Evolutionary conservation across 495 filamentous ascomycete species (phyloP).

Genomic region (Neurospora sp.): DNA sequence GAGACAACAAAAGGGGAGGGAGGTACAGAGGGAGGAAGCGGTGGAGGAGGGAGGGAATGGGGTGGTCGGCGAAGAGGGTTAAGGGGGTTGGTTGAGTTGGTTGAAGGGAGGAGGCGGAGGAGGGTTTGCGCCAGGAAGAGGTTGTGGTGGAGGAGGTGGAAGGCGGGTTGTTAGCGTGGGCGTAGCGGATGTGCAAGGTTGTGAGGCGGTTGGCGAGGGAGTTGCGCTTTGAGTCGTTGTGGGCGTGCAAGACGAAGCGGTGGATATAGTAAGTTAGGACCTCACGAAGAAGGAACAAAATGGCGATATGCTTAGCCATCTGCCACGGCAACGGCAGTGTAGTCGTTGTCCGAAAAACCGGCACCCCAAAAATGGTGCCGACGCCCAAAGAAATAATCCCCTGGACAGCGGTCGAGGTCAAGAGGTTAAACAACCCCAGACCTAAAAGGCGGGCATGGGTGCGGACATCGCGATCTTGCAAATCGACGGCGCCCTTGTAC

Average conservation of each 20-base stretch:
- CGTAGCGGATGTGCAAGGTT: not conserved
- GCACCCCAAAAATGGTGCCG: constrained; percentile 3
- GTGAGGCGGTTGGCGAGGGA: constrained; percentile 24
- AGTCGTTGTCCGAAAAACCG: constrained; percentile 34
- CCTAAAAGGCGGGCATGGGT: constrained; percentile 30
- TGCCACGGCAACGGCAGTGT: constrained; percentile 39
- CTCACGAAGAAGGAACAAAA: constrained; percentile 29
- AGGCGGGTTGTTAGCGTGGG: constrained; percentile 7
- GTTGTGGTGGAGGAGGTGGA: constrained; percentile 38
- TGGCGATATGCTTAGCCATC: constrained; percentile 54
- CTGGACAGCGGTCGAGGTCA: constrained; percentile 47
- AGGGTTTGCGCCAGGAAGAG: constrained; percentile 51
- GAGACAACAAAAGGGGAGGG: constrained; percentile 38
- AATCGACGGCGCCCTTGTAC: constrained; percentile 49
- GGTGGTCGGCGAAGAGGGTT: constrained; percentile 64
- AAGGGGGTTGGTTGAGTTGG: constrained; percentile 18
- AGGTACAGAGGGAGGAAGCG: constrained; percentile 65
- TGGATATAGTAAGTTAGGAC: constrained; percentile 55
- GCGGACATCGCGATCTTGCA: constrained; percentile 47
- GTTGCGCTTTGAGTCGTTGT: constrained; percentile 9
- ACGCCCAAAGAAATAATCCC: constrained; percentile 34
- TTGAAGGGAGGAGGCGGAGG: constrained; percentile 41
- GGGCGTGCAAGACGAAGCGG: constrained; percentile 56
- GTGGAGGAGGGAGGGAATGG: constrained; percentile 56
- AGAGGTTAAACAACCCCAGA: constrained; percentile 57